Evolutionary conservation across 2,329 filamentous ascomycete species (phyloP).

Genomic region (Diplodia corticola): DNA sequence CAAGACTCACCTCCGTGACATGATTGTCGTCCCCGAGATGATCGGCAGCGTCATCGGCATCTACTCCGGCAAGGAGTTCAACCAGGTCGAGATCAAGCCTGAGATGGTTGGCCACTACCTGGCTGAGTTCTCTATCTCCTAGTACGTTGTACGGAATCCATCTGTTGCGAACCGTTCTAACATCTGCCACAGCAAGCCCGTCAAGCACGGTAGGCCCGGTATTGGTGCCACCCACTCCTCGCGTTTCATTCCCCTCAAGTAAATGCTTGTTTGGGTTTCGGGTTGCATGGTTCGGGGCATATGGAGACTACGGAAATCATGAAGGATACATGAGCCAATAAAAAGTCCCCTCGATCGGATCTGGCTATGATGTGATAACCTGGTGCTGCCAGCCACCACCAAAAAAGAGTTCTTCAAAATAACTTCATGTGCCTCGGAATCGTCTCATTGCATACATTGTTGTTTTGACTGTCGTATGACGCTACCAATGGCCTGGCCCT

Average conservation of each 20-base stretch:
- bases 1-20: conserved; percentile 99
- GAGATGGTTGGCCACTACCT: conserved; percentile 99
- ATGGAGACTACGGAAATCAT: conserved; percentile 41
- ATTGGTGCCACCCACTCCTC: conserved; percentile 99
- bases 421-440: not conserved
- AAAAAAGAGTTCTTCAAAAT: conserved; percentile 4
- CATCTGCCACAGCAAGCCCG: conserved; percentile 74
- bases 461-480: too few relatives aligned
- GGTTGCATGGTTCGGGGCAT: conserved; percentile 43
- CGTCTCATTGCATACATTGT: too few relatives aligned
- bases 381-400: conserved; percentile 4
- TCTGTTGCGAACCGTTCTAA: conserved; percentile 50
- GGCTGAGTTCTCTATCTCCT: conserved; percentile 99
- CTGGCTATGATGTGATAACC: conserved; percentile 20
- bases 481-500: too few relatives aligned
- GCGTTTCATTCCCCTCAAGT: conserved; percentile 99
- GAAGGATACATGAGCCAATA: conserved; percentile 27
- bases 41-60: conserved; percentile 98
- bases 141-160: conserved; percentile 64
- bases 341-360: conserved; percentile 14
- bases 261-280: conserved; percentile 50
- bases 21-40: conserved; percentile 99
- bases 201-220: conserved; percentile 99
- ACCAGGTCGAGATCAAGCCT: conserved; percentile 99
- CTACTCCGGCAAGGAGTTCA: conserved; percentile 99